These are phyloP conservation scores for Oldenlandia corymbosa DNA, from an alignment of 257 asterid genomes.

Conservation along the genomic window DNA sequence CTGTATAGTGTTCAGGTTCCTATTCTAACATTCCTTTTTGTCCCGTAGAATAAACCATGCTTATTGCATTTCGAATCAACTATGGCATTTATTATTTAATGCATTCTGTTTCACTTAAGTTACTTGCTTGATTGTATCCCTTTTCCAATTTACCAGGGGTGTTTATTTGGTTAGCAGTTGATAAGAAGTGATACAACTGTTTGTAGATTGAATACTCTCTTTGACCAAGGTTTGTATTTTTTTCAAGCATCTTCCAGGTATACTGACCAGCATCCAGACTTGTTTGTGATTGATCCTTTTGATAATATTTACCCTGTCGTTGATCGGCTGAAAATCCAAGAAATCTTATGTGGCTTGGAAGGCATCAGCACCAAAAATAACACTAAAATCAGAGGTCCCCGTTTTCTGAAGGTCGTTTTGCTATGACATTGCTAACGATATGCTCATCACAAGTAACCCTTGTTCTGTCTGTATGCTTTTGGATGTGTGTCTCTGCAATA, in stretches of 20 bases:
- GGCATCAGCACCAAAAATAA: constrained; percentile 38
- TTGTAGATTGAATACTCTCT: neutral
- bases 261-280: constrained; percentile 40
- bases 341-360: constrained; percentile 70
- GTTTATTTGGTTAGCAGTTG: neutral
- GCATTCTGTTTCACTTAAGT: neutral
- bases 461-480: neutral
- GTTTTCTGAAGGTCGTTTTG: constrained; percentile 69
- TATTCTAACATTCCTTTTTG: too few species aligned
- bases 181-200: neutral
- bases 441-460: constrained; percentile 5
- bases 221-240: constrained; percentile 3
- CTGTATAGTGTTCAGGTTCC: too few species aligned
- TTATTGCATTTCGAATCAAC: neutral
- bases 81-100: neutral
- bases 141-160: neutral
- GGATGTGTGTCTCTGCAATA: neutral
- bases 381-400: constrained; percentile 75
- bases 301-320: constrained; percentile 64
- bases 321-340: constrained; percentile 82
- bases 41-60: too few species aligned
- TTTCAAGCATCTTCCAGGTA: constrained; percentile 43
- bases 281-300: constrained; percentile 75
- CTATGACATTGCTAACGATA: constrained; percentile 21
- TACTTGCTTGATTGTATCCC: neutral